phyloP scores from a whole-genome alignment of 345 rosid species.

The Gossypium anomalum region DNA sequence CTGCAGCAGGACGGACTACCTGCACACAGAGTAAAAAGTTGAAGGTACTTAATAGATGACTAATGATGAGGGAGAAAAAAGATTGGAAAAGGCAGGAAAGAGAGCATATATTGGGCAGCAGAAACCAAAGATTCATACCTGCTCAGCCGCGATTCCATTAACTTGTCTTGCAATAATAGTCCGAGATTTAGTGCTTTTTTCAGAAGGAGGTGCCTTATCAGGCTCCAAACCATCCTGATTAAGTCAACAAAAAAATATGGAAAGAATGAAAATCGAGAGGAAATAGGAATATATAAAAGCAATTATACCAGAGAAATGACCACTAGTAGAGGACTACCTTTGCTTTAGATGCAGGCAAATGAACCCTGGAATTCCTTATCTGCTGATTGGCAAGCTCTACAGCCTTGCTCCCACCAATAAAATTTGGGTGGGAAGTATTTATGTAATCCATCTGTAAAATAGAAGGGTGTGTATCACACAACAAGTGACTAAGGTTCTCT shows the following conservation, averaged over 20 bases:
- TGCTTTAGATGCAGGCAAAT: conserved; percentile 48
- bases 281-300: background rate
- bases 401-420: conserved; percentile 91
- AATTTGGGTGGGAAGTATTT: conserved; percentile 89
- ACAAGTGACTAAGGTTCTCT: background rate
- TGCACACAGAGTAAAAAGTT: conserved; percentile 21
- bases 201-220: conserved; percentile 74
- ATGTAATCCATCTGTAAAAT: conserved; percentile 88
- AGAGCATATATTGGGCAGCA: background rate
- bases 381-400: conserved; percentile 73
- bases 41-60: background rate
- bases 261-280: conserved; percentile 10
- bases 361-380: conserved; percentile 58
- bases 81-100: background rate
- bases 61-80: background rate
- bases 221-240: conserved; percentile 64
- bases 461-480: background rate
- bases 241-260: conserved; percentile 11
- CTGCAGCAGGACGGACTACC: conserved; percentile 58
- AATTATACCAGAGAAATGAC: conserved; percentile 14
- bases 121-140: conserved; percentile 41
- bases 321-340: conserved; percentile 44
- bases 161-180: conserved; percentile 81
- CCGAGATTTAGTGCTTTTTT: conserved; percentile 59
- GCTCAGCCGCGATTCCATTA: conserved; percentile 80